A percentile compares a stretch with the other conserved stretches of the same genome.
Evolutionary conservation across 495 filamentous ascomycete genomes (phyloP).

Genomic region (Massariosphaeria phaeospora): DNA sequence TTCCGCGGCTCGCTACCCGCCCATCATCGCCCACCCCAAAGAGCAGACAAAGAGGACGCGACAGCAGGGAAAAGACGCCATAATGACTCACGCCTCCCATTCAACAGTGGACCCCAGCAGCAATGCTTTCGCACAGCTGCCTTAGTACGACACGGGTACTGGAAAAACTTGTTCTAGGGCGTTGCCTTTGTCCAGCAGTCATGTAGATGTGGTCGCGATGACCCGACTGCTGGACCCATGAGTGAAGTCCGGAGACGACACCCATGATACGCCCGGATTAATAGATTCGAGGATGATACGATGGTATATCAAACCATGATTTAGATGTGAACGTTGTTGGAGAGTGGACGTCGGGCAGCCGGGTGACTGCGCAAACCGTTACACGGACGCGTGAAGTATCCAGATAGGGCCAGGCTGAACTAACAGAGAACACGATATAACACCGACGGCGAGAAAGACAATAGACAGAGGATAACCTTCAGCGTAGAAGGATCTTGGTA

Average conservation of each 20-base stretch:
- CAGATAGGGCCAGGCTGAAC: no score
- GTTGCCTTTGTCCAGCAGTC: conserved; percentile 27
- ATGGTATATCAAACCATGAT: no score
- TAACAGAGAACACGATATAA: no score
- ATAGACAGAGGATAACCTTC: no score
- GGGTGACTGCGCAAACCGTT: no score
- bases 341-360: no score
- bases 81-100: conserved; percentile 14
- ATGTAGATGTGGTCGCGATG: background rate
- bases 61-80: conserved; percentile 17
- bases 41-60: background rate
- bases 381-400: no score
- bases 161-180: conserved; percentile 23
- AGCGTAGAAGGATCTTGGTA: no score
- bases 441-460: no score
- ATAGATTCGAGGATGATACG: no score
- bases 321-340: no score
- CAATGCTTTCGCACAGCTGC: background rate
- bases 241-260: conserved; percentile 9
- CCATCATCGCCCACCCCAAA: conserved; percentile 3
- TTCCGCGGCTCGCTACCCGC: conserved; percentile 1
- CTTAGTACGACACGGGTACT: conserved; percentile 15
- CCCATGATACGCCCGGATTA: background rate
- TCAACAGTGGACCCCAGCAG: conserved; percentile 19
- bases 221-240: conserved; percentile 12